These are phyloP conservation scores for Kurtzmaniella quercitrusa DNA, from an alignment of 1,139 yeast species.

Conservation along the genomic window DNA sequence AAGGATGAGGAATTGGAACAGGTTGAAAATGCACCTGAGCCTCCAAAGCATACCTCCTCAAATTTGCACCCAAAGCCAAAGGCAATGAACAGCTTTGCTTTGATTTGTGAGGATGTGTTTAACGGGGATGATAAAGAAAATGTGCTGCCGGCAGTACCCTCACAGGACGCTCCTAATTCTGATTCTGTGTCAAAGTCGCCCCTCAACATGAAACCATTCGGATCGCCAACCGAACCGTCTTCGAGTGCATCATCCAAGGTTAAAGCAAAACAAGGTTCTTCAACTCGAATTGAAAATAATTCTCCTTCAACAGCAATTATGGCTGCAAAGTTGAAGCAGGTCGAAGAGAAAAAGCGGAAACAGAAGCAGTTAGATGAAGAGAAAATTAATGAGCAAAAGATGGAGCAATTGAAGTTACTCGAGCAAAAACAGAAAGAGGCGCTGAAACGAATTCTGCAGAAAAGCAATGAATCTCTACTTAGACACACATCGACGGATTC, in stretches of 20 bases:
- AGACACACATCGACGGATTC: constrained; percentile 8
- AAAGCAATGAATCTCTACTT: constrained; percentile 4
- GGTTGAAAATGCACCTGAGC: background rate
- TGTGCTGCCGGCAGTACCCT: constrained; percentile 1
- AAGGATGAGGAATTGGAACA: no score
- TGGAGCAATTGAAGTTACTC: constrained; percentile 27
- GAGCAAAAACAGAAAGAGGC: constrained; percentile 18
- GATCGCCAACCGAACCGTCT: background rate
- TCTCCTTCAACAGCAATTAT: background rate
- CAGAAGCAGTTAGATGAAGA: constrained; percentile 3
- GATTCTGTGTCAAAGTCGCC: background rate
- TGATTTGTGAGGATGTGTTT: constrained; percentile 32
- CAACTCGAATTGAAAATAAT: background rate
- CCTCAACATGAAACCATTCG: background rate
- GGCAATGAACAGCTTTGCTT: constrained; percentile 27
- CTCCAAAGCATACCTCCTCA: no score
- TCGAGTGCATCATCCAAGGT: background rate
- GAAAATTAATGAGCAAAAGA: constrained; percentile 26
- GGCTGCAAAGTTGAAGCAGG: constrained; percentile 8
- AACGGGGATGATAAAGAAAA: constrained; percentile 11
- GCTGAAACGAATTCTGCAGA: constrained; percentile 15
- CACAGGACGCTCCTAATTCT: background rate
- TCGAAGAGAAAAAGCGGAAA: constrained; percentile 7
- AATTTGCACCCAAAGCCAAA: no score
- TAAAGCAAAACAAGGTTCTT: background rate